phyloP scores from a whole-genome alignment of 2,329 filamentous ascomycete genomes.

The Reticulascus tulasneorum region DNA sequence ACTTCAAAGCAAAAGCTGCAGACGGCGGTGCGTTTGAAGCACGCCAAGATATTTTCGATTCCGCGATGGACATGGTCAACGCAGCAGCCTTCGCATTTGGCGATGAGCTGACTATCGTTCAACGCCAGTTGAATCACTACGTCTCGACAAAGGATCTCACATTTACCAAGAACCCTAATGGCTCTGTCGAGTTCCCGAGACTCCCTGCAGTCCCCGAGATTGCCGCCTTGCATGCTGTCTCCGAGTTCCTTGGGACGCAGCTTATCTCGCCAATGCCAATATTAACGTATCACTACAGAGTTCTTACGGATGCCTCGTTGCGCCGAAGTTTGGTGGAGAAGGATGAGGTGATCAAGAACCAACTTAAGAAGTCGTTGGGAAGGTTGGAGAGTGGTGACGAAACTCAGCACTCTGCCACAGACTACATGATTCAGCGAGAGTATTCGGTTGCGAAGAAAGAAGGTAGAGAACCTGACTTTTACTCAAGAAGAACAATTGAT shows the following conservation, averaged over 20 bases:
- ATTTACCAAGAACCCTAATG: no score
- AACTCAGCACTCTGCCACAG: conserved; percentile 7
- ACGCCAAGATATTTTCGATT: conserved; percentile 23
- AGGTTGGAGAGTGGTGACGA: not conserved
- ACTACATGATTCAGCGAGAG: conserved; percentile 11
- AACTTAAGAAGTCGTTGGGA: conserved; percentile 2
- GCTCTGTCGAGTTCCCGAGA: not conserved
- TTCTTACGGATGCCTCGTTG: conserved; percentile 2
- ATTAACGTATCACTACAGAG: conserved; percentile 1
- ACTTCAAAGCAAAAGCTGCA: conserved; percentile 23
- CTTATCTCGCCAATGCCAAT: conserved; percentile 1
- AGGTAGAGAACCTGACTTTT: conserved; percentile 8
- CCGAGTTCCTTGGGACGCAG: conserved; percentile 1
- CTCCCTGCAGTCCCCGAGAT: not conserved
- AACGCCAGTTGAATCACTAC: no score
- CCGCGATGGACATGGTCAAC: conserved; percentile 27
- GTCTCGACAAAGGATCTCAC: conserved; percentile 4
- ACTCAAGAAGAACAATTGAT: conserved; percentile 5
- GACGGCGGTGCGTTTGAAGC: conserved; percentile 25
- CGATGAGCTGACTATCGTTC: conserved; percentile 1
- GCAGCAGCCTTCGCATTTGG: conserved; percentile 26
- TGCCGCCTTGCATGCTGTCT: not conserved
- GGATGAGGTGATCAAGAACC: not conserved
- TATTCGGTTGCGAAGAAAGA: conserved; percentile 7
- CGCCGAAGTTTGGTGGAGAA: conserved; percentile 1